Base-by-base conservation (phyloP, 2,329 filamentous ascomycete genomes). In the Plectosphaerella sp. region DNA sequence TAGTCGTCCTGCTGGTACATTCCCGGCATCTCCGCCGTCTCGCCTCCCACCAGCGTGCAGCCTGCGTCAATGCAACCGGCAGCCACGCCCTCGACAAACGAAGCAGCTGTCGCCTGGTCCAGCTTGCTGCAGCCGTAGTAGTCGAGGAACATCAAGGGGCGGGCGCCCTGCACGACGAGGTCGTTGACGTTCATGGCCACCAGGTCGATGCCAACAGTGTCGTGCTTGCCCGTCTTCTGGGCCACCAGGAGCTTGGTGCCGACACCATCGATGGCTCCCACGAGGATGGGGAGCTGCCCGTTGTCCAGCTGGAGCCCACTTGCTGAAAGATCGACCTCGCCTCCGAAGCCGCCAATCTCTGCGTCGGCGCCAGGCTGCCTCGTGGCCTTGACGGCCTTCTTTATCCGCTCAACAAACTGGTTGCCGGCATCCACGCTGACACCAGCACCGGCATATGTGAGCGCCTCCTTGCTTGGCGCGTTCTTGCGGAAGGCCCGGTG, bases 111-210 rank as follows among this genome's bases (percentile, higher is more conserved):
- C 37, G 84, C 77, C 9, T 93, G 82, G 59, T 95, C 84, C 20
- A 99, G 82, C 68, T 87, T 88, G 69, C 89, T 91, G 78, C 92
- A 97, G 55, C 91, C 93, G 72, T 95, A 97, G 80, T 96, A 97
- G 75, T 99, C 94, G 57, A 97, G 85, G 80, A 99, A 97, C 78
- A 94, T 94, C 58, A 97, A 79, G 2, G 94, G 92, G 61, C 94
- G 90, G 12, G 94, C 94, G 51, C 94, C 94, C 74, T 97, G 92
- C 9, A 97, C 94, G 49, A 99, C 87, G 0, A 99, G 80, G 65
- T 99, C 94, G 70, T 99, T 99, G 66, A 97, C 94, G 69, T 97
- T 97, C 93, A 97, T 97, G 59, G 94, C 94, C 4, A 99, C 94
- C 36, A 99, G 82, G 67, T 99, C 94, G 61, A 99, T 91, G 55